Conservation (phyloP, 75 land plant species). For the Selaginella tamariscina region DNA sequence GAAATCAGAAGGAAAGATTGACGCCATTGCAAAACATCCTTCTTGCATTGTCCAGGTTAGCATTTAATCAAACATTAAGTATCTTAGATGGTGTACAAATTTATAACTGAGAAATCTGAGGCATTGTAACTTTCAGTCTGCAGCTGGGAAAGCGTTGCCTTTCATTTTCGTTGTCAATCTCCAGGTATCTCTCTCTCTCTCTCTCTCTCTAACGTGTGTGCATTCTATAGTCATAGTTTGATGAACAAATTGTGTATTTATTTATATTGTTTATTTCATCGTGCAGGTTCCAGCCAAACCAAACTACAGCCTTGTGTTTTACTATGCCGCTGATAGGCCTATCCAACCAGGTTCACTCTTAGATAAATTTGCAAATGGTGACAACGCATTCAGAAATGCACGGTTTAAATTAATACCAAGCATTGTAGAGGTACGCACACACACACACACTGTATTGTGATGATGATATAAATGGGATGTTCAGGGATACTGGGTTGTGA, state of each 20-base stretch:
- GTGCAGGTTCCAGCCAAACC: conserved; percentile 31
- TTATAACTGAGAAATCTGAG: neutral
- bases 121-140: conserved; percentile 24
- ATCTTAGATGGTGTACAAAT: neutral
- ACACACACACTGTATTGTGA: neutral
- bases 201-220: neutral
- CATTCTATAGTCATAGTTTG: no score
- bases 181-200: conserved; percentile 17
- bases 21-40: conserved; percentile 23
- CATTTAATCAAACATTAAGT: neutral
- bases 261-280: no score
- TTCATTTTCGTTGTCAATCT: conserved; percentile 29
- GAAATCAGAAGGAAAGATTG: conserved; percentile 24
- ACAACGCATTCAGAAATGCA: conserved; percentile 32
- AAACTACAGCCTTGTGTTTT: conserved; percentile 28
- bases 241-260: no score
- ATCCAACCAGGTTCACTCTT: conserved; percentile 27
- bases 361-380: conserved; percentile 26
- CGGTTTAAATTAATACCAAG: conserved; percentile 33
- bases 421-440: conserved; percentile 26
- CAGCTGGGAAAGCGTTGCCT: conserved; percentile 22
- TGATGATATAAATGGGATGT: neutral
- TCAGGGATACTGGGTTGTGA: conserved; percentile 41
- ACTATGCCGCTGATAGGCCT: conserved; percentile 29
- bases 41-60: conserved; percentile 24